Percentiles rank a stretch among this genome's conserved stretches.
These are phyloP conservation scores for Porphyrellus cyaneotinctus DNA, from an alignment of 768 basidiomycete genomes.

Conservation along the genomic window DNA sequence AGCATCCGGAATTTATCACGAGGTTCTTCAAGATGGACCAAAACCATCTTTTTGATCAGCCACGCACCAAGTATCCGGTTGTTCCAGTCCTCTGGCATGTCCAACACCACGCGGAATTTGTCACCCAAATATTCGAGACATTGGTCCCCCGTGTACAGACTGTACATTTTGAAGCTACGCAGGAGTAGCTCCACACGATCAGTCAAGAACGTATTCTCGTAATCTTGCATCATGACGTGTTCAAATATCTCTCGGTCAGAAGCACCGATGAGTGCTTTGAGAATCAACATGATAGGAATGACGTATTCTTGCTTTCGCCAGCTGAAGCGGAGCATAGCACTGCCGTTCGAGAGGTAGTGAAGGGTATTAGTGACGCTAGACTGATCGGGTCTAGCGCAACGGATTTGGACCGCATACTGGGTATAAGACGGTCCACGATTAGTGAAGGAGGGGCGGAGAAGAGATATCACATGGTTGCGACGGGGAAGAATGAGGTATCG, in stretches of 20 bases:
- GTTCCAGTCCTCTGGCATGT: conserved; percentile 90
- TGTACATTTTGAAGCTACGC: conserved; percentile 93
- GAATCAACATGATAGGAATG: conserved; percentile 92
- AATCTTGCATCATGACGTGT: conserved; percentile 94
- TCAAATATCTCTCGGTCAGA: conserved; percentile 97
- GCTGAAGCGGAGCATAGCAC: conserved; percentile 93
- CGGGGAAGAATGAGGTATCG: conserved; percentile 96
- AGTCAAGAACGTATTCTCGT: conserved; percentile 94
- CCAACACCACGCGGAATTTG: conserved; percentile 91
- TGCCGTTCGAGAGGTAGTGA: conserved; percentile 97
- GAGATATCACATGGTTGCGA: conserved; percentile 90
- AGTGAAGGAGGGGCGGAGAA: conserved; percentile 85
- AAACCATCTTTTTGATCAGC: conserved; percentile 78
- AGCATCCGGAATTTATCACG: conserved; percentile 95
- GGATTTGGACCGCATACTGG: conserved; percentile 90
- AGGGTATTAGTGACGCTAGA: conserved; percentile 91
- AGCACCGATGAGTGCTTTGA: conserved; percentile 88
- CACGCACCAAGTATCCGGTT: conserved; percentile 77
- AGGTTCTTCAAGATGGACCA: conserved; percentile 84
- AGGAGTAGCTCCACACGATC: conserved; percentile 94
- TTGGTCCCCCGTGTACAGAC: conserved; percentile 80
- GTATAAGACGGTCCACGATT: conserved; percentile 96
- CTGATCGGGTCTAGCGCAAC: conserved; percentile 91
- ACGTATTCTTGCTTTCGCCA: conserved; percentile 99
- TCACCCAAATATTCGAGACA: conserved; percentile 94